A percentile compares a stretch with the other conserved stretches of the same genome.
Evolutionary conservation across 2,329 filamentous ascomycete genomes (phyloP).

Genomic region (Ceratocystis harringtonii): DNA sequence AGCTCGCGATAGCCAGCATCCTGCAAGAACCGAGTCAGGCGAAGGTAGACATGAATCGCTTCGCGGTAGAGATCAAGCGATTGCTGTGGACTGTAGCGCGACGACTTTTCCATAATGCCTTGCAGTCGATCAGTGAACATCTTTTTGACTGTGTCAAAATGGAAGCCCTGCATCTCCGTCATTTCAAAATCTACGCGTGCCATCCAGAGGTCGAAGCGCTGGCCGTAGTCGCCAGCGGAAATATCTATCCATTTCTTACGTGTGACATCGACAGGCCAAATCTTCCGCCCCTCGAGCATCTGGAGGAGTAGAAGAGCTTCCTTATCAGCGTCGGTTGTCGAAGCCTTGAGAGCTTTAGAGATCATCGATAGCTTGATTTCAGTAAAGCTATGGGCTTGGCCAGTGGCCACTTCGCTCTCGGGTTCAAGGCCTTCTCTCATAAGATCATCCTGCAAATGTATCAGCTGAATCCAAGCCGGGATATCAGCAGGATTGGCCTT

Average conservation of each 20-base stretch:
- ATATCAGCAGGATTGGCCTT: slow-evolving; percentile 52
- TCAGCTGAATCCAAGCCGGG: slow-evolving; percentile 61
- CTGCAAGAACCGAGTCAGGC: slow-evolving; percentile 56
- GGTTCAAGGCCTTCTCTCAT: slow-evolving; percentile 35
- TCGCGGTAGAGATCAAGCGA: slow-evolving; percentile 20
- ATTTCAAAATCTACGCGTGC: slow-evolving; percentile 59
- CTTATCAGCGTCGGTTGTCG: slow-evolving; percentile 31
- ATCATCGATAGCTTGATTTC: slow-evolving; percentile 71
- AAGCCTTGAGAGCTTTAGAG: slow-evolving; percentile 55
- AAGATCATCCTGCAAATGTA: slow-evolving; percentile 59
- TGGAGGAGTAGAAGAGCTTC: slow-evolving; percentile 50
- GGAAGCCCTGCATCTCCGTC: slow-evolving; percentile 49
- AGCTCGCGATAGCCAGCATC: slow-evolving; percentile 68
- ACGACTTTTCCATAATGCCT: slow-evolving; percentile 1
- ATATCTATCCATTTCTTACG: slow-evolving; percentile 45
- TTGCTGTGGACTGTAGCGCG: neutral
- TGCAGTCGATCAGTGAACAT: slow-evolving; percentile 41
- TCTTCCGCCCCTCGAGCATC: slow-evolving; percentile 56
- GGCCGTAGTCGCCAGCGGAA: slow-evolving; percentile 25
- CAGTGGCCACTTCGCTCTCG: slow-evolving; percentile 34
- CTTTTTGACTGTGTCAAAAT: slow-evolving; percentile 48
- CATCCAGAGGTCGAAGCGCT: slow-evolving; percentile 53
- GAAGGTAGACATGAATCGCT: slow-evolving; percentile 54
- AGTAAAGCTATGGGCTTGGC: slow-evolving; percentile 53
- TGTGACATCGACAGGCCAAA: slow-evolving; percentile 54